These are phyloP conservation scores for Urochloa ruziziensis DNA, from an alignment of 176 grass and related monocot genomes.

Conservation along the genomic window DNA sequence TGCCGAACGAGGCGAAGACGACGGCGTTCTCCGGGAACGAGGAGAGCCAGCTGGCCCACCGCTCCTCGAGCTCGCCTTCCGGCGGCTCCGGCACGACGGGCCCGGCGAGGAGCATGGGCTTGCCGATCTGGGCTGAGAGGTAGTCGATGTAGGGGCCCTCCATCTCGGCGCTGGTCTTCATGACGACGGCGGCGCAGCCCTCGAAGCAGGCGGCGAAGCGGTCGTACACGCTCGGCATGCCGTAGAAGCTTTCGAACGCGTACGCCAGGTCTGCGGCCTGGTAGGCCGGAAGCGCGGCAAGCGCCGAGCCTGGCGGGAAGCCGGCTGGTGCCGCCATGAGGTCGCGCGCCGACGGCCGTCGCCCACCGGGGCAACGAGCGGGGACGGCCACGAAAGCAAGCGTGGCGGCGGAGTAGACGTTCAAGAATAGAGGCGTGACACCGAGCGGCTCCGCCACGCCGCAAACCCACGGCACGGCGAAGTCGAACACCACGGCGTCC, in stretches of 20 bases:
- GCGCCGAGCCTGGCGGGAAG: too few relatives aligned
- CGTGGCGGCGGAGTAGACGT: slow-evolving; percentile 31
- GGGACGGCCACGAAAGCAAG: too few relatives aligned
- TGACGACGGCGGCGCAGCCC: too few relatives aligned
- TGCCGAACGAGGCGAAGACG: slow-evolving; percentile 49
- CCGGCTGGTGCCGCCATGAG: too few relatives aligned
- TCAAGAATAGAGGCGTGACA: slow-evolving; percentile 19
- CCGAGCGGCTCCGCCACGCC: slow-evolving; percentile 32
- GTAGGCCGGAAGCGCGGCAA: too few relatives aligned
- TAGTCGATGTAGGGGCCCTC: slow-evolving; percentile 1
- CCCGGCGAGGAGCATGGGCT: slow-evolving; percentile 11
- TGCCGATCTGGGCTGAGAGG: slow-evolving; percentile 18
- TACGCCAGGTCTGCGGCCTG: too few relatives aligned
- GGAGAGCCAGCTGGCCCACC: slow-evolving; percentile 40
- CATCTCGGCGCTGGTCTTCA: too few relatives aligned
- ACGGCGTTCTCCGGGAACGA: slow-evolving; percentile 31
- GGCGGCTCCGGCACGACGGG: slow-evolving; percentile 41
- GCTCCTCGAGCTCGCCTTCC: slow-evolving; percentile 22
- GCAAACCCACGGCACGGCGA: slow-evolving; percentile 32
- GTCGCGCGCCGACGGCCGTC: too few relatives aligned
- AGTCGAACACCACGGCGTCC: slow-evolving; percentile 46
- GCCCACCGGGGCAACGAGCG: too few relatives aligned
- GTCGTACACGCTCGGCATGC: too few relatives aligned
- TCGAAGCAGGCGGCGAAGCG: too few relatives aligned
- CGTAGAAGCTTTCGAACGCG: too few relatives aligned